These are phyloP conservation scores for Ganoderma leucocontextum DNA, from an alignment of 1,284 basidiomycete species.

Conservation along the genomic window DNA sequence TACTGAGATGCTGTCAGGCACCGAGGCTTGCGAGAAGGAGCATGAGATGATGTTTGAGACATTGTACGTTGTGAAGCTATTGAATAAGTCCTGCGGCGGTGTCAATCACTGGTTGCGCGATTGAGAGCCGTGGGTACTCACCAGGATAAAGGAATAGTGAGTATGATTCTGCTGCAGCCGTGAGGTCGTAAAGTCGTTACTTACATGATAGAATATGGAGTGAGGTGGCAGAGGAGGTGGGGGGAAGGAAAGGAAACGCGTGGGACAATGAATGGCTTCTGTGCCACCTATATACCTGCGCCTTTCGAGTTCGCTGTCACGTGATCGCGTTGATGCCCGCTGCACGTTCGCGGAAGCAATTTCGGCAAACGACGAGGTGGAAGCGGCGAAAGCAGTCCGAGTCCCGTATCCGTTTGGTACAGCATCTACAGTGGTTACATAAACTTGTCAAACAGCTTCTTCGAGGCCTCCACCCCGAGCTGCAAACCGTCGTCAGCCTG, in stretches of 20 bases:
- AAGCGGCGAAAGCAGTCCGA: neutral
- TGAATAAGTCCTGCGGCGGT: constrained; percentile 9
- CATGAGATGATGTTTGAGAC: neutral
- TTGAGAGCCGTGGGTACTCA: constrained; percentile 13
- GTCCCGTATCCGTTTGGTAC: neutral
- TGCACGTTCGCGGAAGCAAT: constrained; percentile 12
- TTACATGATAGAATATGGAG: constrained; percentile 20
- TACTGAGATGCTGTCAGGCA: constrained; percentile 22
- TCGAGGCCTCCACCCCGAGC: constrained; percentile 44
- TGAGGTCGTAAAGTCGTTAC: constrained; percentile 29
- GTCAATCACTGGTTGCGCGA: neutral
- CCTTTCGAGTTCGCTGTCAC: constrained; percentile 7
- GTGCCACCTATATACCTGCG: constrained; percentile 19
- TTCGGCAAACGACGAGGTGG: constrained; percentile 1
- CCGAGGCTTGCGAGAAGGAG: neutral
- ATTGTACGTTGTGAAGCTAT: constrained; percentile 4
- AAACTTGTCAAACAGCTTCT: constrained; percentile 41
- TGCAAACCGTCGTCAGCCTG: constrained; percentile 18
- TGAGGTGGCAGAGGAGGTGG: constrained; percentile 9
- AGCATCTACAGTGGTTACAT: constrained; percentile 25
- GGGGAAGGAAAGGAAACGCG: constrained; percentile 15
- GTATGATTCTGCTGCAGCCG: constrained; percentile 14
- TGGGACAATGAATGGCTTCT: constrained; percentile 18
- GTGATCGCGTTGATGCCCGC: constrained; percentile 25
- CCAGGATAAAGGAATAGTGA: constrained; percentile 20